Evolutionary conservation across 2,329 filamentous ascomycete genomes (phyloP).

Genomic region (Neonectria ditissima): DNA sequence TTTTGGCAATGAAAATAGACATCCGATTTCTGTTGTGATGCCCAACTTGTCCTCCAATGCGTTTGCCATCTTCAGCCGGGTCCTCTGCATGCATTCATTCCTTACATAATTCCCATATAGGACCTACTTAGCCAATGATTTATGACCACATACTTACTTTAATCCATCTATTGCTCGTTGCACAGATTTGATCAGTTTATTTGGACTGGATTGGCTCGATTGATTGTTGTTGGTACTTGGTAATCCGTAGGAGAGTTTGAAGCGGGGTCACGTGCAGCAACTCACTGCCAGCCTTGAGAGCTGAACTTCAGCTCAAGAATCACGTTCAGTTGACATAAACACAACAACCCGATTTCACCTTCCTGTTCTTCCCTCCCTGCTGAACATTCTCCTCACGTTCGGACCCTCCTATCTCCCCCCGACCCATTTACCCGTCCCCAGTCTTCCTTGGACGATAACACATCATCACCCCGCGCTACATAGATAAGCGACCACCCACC

Average conservation of each 20-base stretch:
- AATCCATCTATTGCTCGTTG: neutral
- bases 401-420: neutral
- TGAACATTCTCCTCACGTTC: neutral
- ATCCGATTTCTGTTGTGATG: conserved; percentile 19
- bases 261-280: neutral
- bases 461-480: conserved; percentile 6
- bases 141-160: neutral
- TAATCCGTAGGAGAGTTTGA: neutral
- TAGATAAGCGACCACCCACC: conserved; percentile 16
- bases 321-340: neutral
- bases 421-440: neutral
- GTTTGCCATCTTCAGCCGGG: neutral
- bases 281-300: neutral
- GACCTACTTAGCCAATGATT: neutral
- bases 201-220: neutral
- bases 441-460: neutral
- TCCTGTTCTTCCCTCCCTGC: neutral
- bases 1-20: conserved; percentile 42
- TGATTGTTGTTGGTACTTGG: neutral
- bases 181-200: neutral
- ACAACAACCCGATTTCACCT: neutral
- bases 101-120: neutral
- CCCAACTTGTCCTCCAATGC: neutral
- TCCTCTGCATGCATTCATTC: neutral
- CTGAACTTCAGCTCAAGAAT: neutral